Conservation (phyloP, 768 basidiomycete genomes). For the Lentinus brumalis region DNA sequence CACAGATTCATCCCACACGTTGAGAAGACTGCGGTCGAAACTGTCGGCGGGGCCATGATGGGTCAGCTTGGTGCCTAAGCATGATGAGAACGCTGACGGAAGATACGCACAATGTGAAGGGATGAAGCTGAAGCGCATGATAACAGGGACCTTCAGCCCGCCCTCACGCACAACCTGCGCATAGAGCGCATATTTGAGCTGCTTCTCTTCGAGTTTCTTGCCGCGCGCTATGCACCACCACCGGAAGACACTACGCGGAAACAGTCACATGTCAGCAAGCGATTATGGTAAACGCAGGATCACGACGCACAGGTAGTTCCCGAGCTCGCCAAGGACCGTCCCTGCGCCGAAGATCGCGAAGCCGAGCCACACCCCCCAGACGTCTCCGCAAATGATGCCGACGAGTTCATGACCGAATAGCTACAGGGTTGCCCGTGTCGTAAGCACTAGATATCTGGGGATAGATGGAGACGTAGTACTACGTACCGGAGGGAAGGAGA, state of each 20-base stretch:
- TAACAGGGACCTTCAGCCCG: conserved; percentile 78
- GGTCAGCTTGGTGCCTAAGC: no score
- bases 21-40: conserved; percentile 83
- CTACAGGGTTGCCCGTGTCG: conserved; percentile 30
- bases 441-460: no score
- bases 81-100: neutral
- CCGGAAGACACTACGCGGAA: conserved; percentile 65
- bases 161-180: conserved; percentile 75
- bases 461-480: neutral
- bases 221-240: conserved; percentile 74
- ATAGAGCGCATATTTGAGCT: conserved; percentile 49
- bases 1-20: conserved; percentile 84
- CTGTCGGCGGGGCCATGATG: conserved; percentile 34
- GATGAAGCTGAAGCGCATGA: conserved; percentile 76
- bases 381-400: conserved; percentile 81
- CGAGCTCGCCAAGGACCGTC: conserved; percentile 78
- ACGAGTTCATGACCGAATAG: conserved; percentile 93
- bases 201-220: conserved; percentile 55
- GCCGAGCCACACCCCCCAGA: conserved; percentile 86
- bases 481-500: conserved; percentile 37
- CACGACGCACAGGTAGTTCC: conserved; percentile 72
- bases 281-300: neutral
- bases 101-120: conserved; percentile 74
- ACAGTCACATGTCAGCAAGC: neutral
- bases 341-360: conserved; percentile 85